A percentile compares a stretch with the other conserved stretches of the same genome.
phyloP scores from a whole-genome alignment of 2,329 filamentous ascomycete genomes.

The Helotiales sp. region DNA sequence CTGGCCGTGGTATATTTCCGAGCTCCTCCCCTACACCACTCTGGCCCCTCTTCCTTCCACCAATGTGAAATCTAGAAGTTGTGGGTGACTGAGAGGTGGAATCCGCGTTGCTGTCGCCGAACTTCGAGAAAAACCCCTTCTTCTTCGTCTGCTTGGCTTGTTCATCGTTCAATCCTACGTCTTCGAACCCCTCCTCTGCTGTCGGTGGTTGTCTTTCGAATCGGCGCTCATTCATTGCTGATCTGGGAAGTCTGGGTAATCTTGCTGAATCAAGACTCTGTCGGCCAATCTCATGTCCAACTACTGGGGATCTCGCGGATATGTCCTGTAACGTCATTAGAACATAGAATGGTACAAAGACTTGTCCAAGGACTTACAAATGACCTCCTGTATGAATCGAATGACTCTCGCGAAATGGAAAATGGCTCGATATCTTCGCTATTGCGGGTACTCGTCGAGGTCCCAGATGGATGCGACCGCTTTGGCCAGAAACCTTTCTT shows the following conservation, averaged over 20 bases:
- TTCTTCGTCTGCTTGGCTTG: constrained; percentile 59
- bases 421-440: constrained; percentile 89
- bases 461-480: constrained; percentile 54
- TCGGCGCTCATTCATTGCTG: constrained; percentile 61
- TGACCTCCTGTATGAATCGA: constrained; percentile 93
- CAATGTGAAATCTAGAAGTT: constrained; percentile 68
- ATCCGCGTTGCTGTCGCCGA: constrained; percentile 61
- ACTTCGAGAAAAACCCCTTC: constrained; percentile 82
- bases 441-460: constrained; percentile 60
- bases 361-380: constrained; percentile 68
- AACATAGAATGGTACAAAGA: neutral
- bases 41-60: constrained; percentile 73
- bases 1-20: constrained; percentile 57
- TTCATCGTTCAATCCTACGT: constrained; percentile 85
- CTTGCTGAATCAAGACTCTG: constrained; percentile 81
- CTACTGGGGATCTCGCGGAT: constrained; percentile 80
- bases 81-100: constrained; percentile 45
- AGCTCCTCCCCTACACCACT: constrained; percentile 75
- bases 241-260: constrained; percentile 65
- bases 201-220: constrained; percentile 67
- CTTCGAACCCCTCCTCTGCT: constrained; percentile 83
- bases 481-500: constrained; percentile 80
- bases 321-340: constrained; percentile 71
- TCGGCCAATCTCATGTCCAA: constrained; percentile 65
- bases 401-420: constrained; percentile 93